These are phyloP conservation scores for Lasiosphaeriaceae sp. DNA, from an alignment of 495 filamentous ascomycete species.

Conservation along the genomic window DNA sequence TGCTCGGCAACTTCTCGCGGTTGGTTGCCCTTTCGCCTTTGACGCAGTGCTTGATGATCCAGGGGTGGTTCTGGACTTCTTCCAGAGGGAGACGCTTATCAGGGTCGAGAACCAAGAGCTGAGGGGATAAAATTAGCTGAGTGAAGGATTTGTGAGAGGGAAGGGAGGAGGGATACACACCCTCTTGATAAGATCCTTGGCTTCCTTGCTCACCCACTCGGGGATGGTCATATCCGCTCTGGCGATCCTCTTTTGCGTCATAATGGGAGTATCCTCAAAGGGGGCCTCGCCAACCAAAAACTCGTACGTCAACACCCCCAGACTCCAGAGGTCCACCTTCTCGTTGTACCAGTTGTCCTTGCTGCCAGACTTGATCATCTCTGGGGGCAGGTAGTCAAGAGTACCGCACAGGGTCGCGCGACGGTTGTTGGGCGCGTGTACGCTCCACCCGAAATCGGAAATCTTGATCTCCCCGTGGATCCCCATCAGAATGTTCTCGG, in stretches of 20 bases:
- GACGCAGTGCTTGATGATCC: conserved; percentile 94
- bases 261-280: conserved; percentile 91
- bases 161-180: neutral
- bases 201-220: conserved; percentile 83
- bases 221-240: conserved; percentile 92
- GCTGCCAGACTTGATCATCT: conserved; percentile 84
- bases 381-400: conserved; percentile 95
- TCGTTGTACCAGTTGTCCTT: conserved; percentile 86
- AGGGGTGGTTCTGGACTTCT: conserved; percentile 86
- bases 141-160: neutral
- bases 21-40: conserved; percentile 65
- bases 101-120: conserved; percentile 91
- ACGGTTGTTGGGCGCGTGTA: conserved; percentile 93
- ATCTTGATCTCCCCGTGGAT: conserved; percentile 99
- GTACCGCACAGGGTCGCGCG: conserved; percentile 96
- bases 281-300: conserved; percentile 94
- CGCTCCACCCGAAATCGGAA: conserved; percentile 97
- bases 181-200: conserved; percentile 72
- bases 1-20: conserved; percentile 34
- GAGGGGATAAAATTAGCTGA: conserved; percentile 1
- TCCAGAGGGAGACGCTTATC: conserved; percentile 89
- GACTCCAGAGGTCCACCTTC: conserved; percentile 93
- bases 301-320: conserved; percentile 94
- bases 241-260: conserved; percentile 92
- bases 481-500: conserved; percentile 95